Conservation (phyloP, 2,329 filamentous ascomycete genomes). For the Xenosphaeropsis pyriputrescens region DNA sequence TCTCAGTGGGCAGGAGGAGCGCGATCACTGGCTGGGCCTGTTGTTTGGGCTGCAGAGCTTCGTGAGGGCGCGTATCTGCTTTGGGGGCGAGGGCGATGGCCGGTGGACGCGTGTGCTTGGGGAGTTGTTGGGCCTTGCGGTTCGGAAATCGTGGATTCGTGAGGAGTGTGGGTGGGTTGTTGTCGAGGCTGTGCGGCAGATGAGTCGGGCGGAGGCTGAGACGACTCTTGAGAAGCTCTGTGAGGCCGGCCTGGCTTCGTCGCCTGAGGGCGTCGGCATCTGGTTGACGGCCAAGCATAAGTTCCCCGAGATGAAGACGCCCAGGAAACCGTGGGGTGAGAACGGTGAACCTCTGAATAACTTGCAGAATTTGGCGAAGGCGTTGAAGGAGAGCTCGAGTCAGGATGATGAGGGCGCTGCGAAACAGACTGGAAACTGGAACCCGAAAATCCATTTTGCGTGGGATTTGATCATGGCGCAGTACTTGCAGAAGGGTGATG, state of each 20-base stretch:
- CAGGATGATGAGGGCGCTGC: constrained; percentile 25
- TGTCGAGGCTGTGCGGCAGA: constrained; percentile 54
- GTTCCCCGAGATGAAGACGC: constrained; percentile 50
- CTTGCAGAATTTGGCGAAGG: constrained; percentile 52
- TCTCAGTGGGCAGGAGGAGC: constrained; percentile 56
- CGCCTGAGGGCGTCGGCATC: constrained; percentile 77
- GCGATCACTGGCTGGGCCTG: constrained; percentile 73
- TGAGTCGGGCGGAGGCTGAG: constrained; percentile 38
- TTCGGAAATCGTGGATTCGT: constrained; percentile 77
- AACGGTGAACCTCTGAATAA: constrained; percentile 61
- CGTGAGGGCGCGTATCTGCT: constrained; percentile 62
- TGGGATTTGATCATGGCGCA: constrained; percentile 66
- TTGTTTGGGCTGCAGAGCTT: constrained; percentile 81
- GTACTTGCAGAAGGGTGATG: constrained; percentile 22
- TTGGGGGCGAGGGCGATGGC: constrained; percentile 33
- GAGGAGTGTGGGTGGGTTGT: constrained; percentile 79
- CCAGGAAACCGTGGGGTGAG: constrained; percentile 54
- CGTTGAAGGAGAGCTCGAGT: constrained; percentile 62
- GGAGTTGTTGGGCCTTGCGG: constrained; percentile 57
- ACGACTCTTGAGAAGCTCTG: constrained; percentile 46
- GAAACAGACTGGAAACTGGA: constrained; percentile 54
- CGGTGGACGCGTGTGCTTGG: constrained; percentile 57
- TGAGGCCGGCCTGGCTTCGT: constrained; percentile 55
- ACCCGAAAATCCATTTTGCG: constrained; percentile 69
- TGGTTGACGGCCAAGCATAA: constrained; percentile 59